phyloP scores from a whole-genome alignment of 768 basidiomycete species.

The Collybia sp. region DNA sequence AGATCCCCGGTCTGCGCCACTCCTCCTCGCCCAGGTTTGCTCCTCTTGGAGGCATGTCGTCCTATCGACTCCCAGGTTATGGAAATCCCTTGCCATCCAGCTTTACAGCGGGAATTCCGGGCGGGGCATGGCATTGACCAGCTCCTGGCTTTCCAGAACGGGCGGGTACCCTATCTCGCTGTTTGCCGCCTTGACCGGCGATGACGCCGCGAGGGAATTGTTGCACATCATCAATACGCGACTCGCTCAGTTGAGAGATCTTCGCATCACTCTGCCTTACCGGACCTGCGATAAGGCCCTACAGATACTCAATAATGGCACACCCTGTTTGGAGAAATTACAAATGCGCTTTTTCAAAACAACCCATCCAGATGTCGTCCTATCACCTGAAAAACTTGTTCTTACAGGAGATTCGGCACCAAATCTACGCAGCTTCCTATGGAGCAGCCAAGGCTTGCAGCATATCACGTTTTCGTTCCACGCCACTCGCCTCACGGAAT shows the following conservation, averaged over 20 bases:
- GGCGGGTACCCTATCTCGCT: conserved; percentile 10
- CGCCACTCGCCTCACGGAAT: conserved; percentile 1
- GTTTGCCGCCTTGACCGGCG: conserved; percentile 9
- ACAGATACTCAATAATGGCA: conserved; percentile 6
- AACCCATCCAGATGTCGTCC: background rate
- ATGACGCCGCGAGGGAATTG: conserved; percentile 10
- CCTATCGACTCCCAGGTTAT: conserved; percentile 14
- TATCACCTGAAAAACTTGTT: background rate
- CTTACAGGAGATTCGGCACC: conserved; percentile 4
- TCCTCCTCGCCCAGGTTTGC: conserved; percentile 18
- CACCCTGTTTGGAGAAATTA: conserved; percentile 13
- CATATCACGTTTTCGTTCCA: background rate
- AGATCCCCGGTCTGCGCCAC: conserved; percentile 10
- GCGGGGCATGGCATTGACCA: conserved; percentile 11
- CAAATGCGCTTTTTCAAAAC: conserved; percentile 1
- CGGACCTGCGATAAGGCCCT: conserved; percentile 1
- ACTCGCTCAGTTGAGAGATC: conserved; percentile 11
- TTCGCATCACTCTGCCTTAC: conserved; percentile 12
- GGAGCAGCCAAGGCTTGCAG: conserved; percentile 3
- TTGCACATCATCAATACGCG: conserved; percentile 7
- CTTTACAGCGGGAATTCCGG: conserved; percentile 8
- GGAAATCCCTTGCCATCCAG: conserved; percentile 14
- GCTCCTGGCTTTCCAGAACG: conserved; percentile 15
- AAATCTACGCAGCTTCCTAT: background rate
- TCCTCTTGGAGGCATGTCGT: conserved; percentile 15